Percentiles rank a stretch among this genome's conserved stretches.
phyloP scores from a whole-genome alignment of 2,329 filamentous ascomycete species.

The Venturia pyrina region DNA sequence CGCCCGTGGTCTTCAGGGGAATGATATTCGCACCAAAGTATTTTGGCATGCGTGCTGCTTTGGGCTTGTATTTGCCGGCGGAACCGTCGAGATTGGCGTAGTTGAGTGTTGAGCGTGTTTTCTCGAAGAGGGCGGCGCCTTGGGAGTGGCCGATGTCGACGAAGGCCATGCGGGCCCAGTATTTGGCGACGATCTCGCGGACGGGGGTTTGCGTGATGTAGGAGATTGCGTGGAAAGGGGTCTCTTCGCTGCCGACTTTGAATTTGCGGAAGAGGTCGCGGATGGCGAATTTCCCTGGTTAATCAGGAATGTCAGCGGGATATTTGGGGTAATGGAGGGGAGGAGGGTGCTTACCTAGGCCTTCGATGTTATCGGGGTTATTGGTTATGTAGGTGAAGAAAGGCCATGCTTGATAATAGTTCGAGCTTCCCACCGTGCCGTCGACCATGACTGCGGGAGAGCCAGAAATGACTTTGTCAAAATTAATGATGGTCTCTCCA shows the following conservation, averaged over 20 bases:
- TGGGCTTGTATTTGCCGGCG: constrained; percentile 33
- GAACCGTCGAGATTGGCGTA: constrained; percentile 24
- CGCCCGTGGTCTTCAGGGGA: constrained; percentile 26
- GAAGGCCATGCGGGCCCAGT: constrained; percentile 45
- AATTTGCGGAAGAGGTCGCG: constrained; percentile 31
- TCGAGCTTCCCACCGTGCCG: constrained; percentile 23
- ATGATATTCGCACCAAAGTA: constrained; percentile 45
- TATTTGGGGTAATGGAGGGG: not conserved
- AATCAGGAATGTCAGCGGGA: not conserved
- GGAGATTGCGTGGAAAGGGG: constrained; percentile 37
- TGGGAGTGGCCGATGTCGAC: constrained; percentile 39
- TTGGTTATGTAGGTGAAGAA: constrained; percentile 40
- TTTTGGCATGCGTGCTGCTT: constrained; percentile 30
- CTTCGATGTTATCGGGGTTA: constrained; percentile 35
- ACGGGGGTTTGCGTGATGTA: constrained; percentile 27
- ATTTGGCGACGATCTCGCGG: constrained; percentile 36
- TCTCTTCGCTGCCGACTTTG: constrained; percentile 36
- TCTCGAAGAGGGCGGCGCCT: constrained; percentile 30
- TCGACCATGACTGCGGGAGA: constrained; percentile 41
- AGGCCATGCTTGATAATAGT: constrained; percentile 44
- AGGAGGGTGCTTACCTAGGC: constrained; percentile 14
- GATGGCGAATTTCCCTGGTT: constrained; percentile 11
- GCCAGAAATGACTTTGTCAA: constrained; percentile 36
- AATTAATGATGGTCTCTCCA: constrained; percentile 31
- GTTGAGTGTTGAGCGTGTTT: constrained; percentile 18